Conservation (phyloP, 2,329 filamentous ascomycete genomes). For the Nemania diffusa region DNA sequence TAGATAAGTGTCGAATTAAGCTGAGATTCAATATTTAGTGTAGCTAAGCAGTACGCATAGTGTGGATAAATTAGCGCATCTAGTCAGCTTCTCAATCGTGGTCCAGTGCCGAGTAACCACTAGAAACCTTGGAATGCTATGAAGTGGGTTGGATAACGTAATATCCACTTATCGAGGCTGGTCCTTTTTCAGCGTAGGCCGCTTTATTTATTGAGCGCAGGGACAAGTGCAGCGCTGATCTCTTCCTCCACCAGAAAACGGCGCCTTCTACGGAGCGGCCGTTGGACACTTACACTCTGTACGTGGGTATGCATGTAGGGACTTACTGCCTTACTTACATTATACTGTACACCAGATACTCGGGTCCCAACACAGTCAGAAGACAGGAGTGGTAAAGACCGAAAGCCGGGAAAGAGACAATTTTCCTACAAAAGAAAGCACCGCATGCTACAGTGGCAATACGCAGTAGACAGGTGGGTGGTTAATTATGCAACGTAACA, state of each 20-base stretch:
- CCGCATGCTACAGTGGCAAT: background rate
- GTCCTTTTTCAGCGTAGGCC: background rate
- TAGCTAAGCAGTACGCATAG: background rate
- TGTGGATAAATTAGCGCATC: background rate
- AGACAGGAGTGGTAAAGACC: no score
- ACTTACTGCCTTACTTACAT: background rate
- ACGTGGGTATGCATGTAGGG: no score
- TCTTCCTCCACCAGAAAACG: background rate
- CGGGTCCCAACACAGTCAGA: background rate
- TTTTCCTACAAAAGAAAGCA: background rate
- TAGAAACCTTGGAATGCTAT: background rate
- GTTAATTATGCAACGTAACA: background rate
- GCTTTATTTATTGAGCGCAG: slow-evolving; percentile 12
- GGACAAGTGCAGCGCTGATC: slow-evolving; percentile 6
- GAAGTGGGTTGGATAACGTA: background rate
- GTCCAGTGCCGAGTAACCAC: background rate
- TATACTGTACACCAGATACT: background rate
- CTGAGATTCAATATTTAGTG: no score
- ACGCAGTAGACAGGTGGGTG: no score
- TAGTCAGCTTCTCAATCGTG: background rate
- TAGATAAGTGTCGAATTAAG: no score
- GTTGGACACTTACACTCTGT: no score
- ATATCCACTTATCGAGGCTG: background rate
- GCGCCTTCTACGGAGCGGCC: background rate
- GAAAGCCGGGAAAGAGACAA: no score